These are phyloP conservation scores for Aspergillus clavatus DNA, from an alignment of 2,329 filamentous ascomycete species.

Conservation along the genomic window DNA sequence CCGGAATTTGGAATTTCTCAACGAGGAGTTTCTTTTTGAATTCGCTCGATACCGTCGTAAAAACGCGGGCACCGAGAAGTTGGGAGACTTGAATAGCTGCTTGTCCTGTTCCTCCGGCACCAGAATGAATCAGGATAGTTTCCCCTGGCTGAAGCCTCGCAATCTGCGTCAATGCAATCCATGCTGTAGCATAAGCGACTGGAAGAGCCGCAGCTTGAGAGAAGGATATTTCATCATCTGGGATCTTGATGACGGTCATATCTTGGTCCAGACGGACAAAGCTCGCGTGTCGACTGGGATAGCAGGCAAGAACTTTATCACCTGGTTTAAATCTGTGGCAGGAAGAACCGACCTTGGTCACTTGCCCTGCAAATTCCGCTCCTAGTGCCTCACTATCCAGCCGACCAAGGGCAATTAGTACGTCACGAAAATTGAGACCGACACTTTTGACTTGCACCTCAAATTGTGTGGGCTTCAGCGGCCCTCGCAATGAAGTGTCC, in stretches of 20 bases:
- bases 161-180: constrained; percentile 6
- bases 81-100: constrained; percentile 25
- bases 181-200: constrained; percentile 6
- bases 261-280: constrained; percentile 17
- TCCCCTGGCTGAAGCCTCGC: constrained; percentile 17
- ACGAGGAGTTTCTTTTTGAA: constrained; percentile 24
- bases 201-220: constrained; percentile 3
- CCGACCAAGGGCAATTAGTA: constrained; percentile 4
- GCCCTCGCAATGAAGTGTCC: constrained; percentile 2
- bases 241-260: constrained; percentile 1
- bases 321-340: constrained; percentile 14
- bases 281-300: constrained; percentile 22
- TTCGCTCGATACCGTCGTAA: constrained; percentile 20
- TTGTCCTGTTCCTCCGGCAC: constrained; percentile 26
- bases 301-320: constrained; percentile 30
- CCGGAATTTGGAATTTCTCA: constrained; percentile 15
- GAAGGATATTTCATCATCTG: neutral
- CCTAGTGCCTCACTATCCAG: neutral
- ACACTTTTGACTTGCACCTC: constrained; percentile 20
- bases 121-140: constrained; percentile 23
- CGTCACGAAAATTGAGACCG: constrained; percentile 23
- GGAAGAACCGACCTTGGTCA: neutral
- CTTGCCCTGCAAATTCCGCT: constrained; percentile 1
- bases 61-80: constrained; percentile 19
- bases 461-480: constrained; percentile 14